Evolutionary conservation across 768 basidiomycete species (phyloP).

Genomic region (Phlebiopsis flavidoalba): DNA sequence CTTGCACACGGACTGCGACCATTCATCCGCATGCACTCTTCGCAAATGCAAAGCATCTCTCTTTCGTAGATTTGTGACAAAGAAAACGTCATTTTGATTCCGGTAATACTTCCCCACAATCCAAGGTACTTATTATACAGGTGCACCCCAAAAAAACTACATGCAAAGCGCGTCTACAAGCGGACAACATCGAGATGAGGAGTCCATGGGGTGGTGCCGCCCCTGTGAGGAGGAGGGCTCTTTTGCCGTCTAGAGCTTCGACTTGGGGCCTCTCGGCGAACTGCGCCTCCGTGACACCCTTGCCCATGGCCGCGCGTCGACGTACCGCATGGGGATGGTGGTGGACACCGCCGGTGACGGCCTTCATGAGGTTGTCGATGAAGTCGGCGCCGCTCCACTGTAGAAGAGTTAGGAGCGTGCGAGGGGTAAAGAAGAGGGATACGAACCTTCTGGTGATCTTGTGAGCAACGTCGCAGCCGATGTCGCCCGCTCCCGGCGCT

Average conservation of each 20-base stretch:
- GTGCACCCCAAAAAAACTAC: background rate
- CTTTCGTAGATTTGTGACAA: no score
- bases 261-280: conserved; percentile 43
- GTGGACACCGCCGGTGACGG: conserved; percentile 94
- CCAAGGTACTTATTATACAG: background rate
- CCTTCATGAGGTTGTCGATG: conserved; percentile 87
- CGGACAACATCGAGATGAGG: background rate
- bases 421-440: background rate
- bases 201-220: background rate
- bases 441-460: conserved; percentile 88
- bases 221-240: background rate
- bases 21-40: no score
- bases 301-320: conserved; percentile 94
- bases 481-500: conserved; percentile 87
- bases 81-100: background rate
- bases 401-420: background rate
- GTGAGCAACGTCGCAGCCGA: conserved; percentile 95
- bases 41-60: no score
- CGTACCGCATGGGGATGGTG: no score
- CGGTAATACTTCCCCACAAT: background rate
- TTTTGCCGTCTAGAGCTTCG: conserved; percentile 30
- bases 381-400: conserved; percentile 97
- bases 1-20: no score
- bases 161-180: background rate
- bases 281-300: conserved; percentile 90